Evolutionary conservation across 306 rosid genomes (phyloP), one percentile per base, ranked within the genome.

Genomic region (Cyamopsis tetragonoloba): DNA sequence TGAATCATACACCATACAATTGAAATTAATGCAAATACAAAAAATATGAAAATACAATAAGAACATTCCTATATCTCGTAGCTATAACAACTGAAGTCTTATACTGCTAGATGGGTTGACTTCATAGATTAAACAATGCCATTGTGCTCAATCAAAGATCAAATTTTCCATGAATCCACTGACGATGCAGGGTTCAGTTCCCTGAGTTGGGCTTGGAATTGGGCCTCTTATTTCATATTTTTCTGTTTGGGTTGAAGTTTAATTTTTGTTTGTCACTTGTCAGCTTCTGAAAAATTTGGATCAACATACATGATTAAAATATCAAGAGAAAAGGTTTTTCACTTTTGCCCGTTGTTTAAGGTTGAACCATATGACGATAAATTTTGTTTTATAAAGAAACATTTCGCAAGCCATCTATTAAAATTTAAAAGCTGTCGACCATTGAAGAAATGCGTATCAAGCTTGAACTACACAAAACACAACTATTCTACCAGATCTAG

Each of bases 341-440:
- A 35, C 38, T 34, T 75, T 56, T 66, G n/a, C n/a, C n/a, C n/a
- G n/a, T n/a, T n/a, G 55, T 28, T 66, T 57, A 38, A 34, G n/a
- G 44, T 66, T 56, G 37, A 35, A 8, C 24, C 11, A 3, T 35
- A 31, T 37, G 39, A 14, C 28, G 17, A 54, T 5, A 60, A 55
- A 42, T 26, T 37, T 37, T 14, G 6, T 51, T 24, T 38, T 11
- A 17, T 3, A 49, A 35, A 50, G n/a, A 46, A 30, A n/a, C 48
- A 22, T 37, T 18, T 44, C 3, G 34, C 19, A 47, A 57, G 47
- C 13, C 55, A 18, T 66, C 35, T 58, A 66, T 27, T 19, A 32
- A 18, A 58, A 67, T 56, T 27, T 19, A 32, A 18, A 58, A 67
- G 26, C 48, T 27, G 30, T 1, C 11, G 55, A 47, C 24, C 14